These are phyloP conservation scores for Moesziomyces globuligerus DNA, from an alignment of 1,284 basidiomycete genomes.

Conservation along the genomic window DNA sequence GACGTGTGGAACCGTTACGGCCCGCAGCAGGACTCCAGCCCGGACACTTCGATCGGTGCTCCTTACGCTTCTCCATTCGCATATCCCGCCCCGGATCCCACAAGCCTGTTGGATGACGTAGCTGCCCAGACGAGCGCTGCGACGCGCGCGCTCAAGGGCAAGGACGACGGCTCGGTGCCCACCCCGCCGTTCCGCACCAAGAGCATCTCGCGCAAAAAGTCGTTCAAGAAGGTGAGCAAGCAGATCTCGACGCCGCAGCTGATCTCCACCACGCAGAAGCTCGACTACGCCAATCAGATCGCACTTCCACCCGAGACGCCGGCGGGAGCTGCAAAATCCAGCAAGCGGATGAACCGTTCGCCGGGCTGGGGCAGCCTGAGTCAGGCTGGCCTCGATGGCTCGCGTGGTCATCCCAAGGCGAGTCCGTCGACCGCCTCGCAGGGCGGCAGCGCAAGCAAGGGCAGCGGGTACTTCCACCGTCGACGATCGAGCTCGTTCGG, in stretches of 20 bases:
- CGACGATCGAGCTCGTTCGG: slow-evolving; percentile 57
- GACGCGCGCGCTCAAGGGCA: slow-evolving; percentile 57
- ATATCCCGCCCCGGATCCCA: slow-evolving; percentile 15
- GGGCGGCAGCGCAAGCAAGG: slow-evolving; percentile 20
- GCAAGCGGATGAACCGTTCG: slow-evolving; percentile 15
- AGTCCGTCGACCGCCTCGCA: slow-evolving; percentile 12
- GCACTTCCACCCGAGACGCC: slow-evolving; percentile 12
- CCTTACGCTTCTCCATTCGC: no score
- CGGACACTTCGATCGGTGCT: slow-evolving; percentile 9
- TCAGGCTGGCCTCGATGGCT: slow-evolving; percentile 7
- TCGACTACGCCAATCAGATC: slow-evolving; percentile 50
- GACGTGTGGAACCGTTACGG: slow-evolving; percentile 35
- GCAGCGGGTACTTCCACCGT: slow-evolving; percentile 29
- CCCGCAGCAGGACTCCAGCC: slow-evolving; percentile 16
- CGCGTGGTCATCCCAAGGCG: slow-evolving; percentile 17
- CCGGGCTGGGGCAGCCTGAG: slow-evolving; percentile 34
- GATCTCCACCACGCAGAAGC: slow-evolving; percentile 54
- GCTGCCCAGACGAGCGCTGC: slow-evolving; percentile 58
- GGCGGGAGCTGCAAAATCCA: background rate
- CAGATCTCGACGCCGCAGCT: slow-evolving; percentile 58
- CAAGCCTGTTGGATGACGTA: slow-evolving; percentile 48
- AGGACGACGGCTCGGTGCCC: slow-evolving; percentile 24
- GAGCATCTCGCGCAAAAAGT: slow-evolving; percentile 51
- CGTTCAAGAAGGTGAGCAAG: slow-evolving; percentile 53
- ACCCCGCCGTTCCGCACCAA: slow-evolving; percentile 44